Evolutionary conservation across 2,329 filamentous ascomycete species (phyloP), one percentile per base, ranked within the genome.

Genomic region (Cucurbitaria berberidis): DNA sequence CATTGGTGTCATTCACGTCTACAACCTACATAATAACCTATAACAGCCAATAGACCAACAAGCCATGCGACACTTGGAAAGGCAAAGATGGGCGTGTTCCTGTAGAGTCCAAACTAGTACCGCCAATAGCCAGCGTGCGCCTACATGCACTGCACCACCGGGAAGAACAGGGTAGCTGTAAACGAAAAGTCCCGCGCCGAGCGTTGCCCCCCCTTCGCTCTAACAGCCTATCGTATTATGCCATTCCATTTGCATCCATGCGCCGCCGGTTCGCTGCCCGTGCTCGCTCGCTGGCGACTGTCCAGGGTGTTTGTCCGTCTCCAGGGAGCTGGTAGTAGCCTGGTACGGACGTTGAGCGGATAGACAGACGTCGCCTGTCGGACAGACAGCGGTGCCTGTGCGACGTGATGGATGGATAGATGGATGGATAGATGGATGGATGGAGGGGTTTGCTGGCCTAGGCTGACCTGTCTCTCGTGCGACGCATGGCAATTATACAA

Each of bases 61-160:
- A 44, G 47, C 47, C 15, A 38, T 44, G 21, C 10, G 15, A 26
- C 16, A 9, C 24, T 39, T 9, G 9, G 47, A 47, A 13, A 26
- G 48, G 47, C 52, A 51, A 47, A 40, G 38, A 51, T 48, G 39
- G 15, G 35, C 36, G 6, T 39, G 24, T 30, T 9, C 16, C 22
- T 50, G 50, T 47, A 44, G 16, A 46, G 36, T 13, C 8, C 26
- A 34, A 10, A 53, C 44, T 51, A 51, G 43, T 32, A 39, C 39
- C 32, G 40, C 56, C 56, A 59, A 59, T 59, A 53, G 49, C 42
- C 44, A 11, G 40, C 19, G 24, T 16, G 38, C 30, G 56, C 47
- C 26, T 44, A 27, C 40, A 35, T 32, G 22, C 21, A 5, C 13
- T 34, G 13, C 30, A 34, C 13, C 4, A 13, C 35, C 32, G 32